These are phyloP conservation scores for Comarum palustre DNA, from an alignment of 306 rosid species.

Conservation along the genomic window DNA sequence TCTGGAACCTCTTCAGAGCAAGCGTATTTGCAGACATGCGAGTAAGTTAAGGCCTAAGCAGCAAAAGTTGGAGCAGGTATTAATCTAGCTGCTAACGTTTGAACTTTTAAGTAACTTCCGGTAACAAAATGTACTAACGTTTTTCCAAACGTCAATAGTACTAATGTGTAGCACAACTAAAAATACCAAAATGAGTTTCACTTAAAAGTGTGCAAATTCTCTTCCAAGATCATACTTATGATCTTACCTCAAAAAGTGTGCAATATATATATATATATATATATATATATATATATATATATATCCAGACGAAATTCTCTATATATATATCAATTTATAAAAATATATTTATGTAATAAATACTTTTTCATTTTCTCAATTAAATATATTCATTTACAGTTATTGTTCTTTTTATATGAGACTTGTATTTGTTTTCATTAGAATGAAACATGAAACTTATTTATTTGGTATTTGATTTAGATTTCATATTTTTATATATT, in stretches of 20 bases:
- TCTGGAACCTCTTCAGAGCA: conserved; percentile 98
- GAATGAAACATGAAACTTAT: too few relatives aligned
- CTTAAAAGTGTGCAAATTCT: not conserved
- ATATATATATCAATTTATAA: too few relatives aligned
- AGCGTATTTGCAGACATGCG: conserved; percentile 92
- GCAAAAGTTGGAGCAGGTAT: not conserved
- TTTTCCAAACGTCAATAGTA: not conserved
- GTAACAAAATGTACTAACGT: not conserved
- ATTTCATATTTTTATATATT: too few relatives aligned
- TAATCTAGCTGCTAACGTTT: not conserved
- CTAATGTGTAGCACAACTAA: not conserved
- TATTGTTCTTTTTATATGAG: too few relatives aligned
- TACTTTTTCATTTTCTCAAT: too few relatives aligned
- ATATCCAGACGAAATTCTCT: too few relatives aligned
- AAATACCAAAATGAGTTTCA: not conserved
- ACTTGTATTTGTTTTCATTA: too few relatives aligned
- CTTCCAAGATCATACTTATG: conserved; percentile 34
- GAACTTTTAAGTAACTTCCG: not conserved
- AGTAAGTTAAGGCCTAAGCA: conserved; percentile 73
- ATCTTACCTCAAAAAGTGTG: conserved; percentile 77
- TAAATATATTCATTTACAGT: too few relatives aligned
- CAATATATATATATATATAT: too few relatives aligned
- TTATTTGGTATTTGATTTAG: too few relatives aligned
- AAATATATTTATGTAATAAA: too few relatives aligned
- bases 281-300: too few relatives aligned